Evolutionary conservation across 2,329 filamentous ascomycete genomes (phyloP), one percentile per base, ranked within the genome.

Genomic region (Claviceps pusilla): DNA sequence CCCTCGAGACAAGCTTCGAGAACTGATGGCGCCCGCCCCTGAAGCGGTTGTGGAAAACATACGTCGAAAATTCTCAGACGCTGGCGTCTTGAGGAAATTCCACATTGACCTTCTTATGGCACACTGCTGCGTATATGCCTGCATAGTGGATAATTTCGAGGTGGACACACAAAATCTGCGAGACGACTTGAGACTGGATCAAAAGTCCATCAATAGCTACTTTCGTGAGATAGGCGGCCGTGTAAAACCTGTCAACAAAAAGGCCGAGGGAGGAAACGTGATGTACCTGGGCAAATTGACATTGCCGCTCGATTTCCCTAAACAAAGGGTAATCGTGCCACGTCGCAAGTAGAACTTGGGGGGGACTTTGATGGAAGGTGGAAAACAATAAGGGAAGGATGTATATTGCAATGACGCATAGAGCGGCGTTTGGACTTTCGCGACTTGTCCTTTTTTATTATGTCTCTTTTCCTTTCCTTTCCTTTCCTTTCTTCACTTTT

Each of bases 261-360:
- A 82, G 59, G 78, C 80, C 54, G 80, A 80, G 54, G 80, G 82
- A 57, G 76, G 70, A 56, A 68, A 68, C 55, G 62, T 68, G 35
- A 70, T 42, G 14, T 52, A 77, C 56, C 71, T 90, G 51, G 89
- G 86, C 12, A 82, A 82, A 60, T 71, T 97, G 62, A 80, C 77
- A 61, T 68, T 96, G 58, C 93, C 93, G 3, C 72, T 96, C 49
- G 77, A 83, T 56, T 96, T 96, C 66, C 93, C 91, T 1, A 89
- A 85, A 71, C 68, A 70, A 61, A 64, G 66, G 52, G 62, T 65
- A 29, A 66, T 69, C 19, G 57, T 54, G 33, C 76, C 28, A 75
- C 64, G 7, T 51, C 62, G 55, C 31, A 55, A 57, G 52, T 58
- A 57, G 19, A 2, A 41, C 14, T 19, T 19, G 24, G 39, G n/a